Percentiles rank a stretch among this genome's conserved stretches.
phyloP scores from a whole-genome alignment of 164 flowering plant species.

The Cinnamomum micranthum region DNA sequence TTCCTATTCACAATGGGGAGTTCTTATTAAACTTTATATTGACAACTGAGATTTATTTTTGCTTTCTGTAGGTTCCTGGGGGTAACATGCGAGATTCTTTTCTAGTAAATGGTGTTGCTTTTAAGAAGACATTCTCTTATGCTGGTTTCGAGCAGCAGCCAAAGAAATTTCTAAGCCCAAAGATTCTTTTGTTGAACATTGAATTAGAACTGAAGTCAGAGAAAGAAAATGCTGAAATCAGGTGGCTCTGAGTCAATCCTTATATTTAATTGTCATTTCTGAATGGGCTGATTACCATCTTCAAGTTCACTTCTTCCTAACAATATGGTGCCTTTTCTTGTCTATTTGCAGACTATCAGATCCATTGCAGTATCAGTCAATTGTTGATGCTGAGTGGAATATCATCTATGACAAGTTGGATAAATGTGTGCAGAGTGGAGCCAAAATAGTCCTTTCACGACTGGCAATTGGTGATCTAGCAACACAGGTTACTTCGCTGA shows the following conservation, averaged over 20 bases:
- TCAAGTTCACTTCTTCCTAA: neutral
- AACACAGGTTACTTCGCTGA: constrained; percentile 63
- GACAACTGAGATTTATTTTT: neutral
- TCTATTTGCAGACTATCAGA: constrained; percentile 67
- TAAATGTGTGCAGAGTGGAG: constrained; percentile 93
- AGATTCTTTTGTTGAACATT: constrained; percentile 78
- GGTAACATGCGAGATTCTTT: constrained; percentile 97
- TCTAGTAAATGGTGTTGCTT: constrained; percentile 94
- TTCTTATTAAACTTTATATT: neutral
- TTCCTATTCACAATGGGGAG: neutral
- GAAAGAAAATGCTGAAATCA: constrained; percentile 99
- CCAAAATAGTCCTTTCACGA: constrained; percentile 91
- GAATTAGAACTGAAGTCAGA: constrained; percentile 97
- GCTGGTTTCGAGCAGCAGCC: constrained; percentile 99
- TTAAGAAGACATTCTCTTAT: constrained; percentile 92
- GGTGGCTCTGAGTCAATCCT: constrained; percentile 32
- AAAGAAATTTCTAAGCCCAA: constrained; percentile 80
- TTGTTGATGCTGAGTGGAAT: constrained; percentile 99
- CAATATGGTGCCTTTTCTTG: neutral
- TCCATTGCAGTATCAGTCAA: constrained; percentile 93
- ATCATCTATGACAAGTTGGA: constrained; percentile 97
- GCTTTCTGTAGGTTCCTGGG: constrained; percentile 74
- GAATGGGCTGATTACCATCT: neutral
- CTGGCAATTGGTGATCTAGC: constrained; percentile 95
- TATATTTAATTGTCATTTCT: neutral